phyloP scores from a whole-genome alignment of 192 early-diverging fungal genomes.

The Backusella westeae region DNA sequence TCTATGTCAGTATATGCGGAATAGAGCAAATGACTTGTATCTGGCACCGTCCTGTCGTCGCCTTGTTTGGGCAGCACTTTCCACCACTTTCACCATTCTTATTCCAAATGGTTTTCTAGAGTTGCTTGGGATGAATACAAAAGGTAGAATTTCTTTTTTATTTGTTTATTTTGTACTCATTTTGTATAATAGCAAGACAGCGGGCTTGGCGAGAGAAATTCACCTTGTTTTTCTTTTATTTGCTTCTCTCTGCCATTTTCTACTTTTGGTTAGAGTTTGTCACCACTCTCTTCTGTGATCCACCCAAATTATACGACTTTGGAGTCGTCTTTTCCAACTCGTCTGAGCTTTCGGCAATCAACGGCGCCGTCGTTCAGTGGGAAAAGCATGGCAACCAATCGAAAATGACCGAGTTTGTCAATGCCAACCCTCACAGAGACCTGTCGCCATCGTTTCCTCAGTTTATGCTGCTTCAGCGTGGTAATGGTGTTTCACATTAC shows the following conservation, averaged over 20 bases:
- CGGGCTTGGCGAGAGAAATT: slow-evolving; percentile 37
- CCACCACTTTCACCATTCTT: not conserved
- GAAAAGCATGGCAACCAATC: not conserved
- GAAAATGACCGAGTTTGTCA: slow-evolving; percentile 18
- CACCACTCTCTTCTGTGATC: slow-evolving; percentile 30
- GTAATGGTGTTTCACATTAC: slow-evolving; percentile 3
- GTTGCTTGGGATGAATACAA: not conserved
- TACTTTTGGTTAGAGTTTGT: slow-evolving; percentile 35
- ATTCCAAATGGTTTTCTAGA: not conserved
- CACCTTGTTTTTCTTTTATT: slow-evolving; percentile 20
- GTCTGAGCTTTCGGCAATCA: slow-evolving; percentile 17
- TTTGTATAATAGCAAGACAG: slow-evolving; percentile 12
- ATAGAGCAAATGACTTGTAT: not conserved
- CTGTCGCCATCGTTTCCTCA: slow-evolving; percentile 36
- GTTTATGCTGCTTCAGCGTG: slow-evolving; percentile 29
- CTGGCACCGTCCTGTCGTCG: not conserved
- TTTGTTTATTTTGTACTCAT: not conserved
- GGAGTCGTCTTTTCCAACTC: not conserved
- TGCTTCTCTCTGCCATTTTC: slow-evolving; percentile 19
- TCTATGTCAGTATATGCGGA: not conserved
- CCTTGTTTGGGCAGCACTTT: slow-evolving; percentile 9
- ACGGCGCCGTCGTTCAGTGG: slow-evolving; percentile 31
- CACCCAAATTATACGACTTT: slow-evolving; percentile 17
- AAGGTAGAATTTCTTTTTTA: not conserved
- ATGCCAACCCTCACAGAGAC: slow-evolving; percentile 26